A percentile compares a stretch with the other conserved stretches of the same genome.
Evolutionary conservation across 2,329 filamentous ascomycete genomes (phyloP).

Genomic region (Diplocarpon rosae): DNA sequence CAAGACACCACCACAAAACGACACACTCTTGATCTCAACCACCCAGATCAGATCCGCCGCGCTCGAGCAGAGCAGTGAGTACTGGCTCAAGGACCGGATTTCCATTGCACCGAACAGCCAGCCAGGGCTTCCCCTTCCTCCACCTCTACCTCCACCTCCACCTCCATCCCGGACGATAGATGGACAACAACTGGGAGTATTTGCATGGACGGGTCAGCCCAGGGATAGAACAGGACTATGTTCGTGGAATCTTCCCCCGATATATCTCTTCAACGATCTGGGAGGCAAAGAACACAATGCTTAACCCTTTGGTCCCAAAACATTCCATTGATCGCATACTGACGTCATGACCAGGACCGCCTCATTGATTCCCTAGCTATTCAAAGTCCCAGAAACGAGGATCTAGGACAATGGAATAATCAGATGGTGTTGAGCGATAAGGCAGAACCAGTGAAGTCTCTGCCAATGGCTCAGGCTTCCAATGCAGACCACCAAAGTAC

Average conservation of each 20-base stretch:
- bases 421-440: not conserved
- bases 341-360: not conserved
- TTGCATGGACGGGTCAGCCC: conserved; percentile 16
- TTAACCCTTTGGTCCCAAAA: no score
- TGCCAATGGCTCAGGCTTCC: no score
- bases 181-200: conserved; percentile 18
- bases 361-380: conserved; percentile 1
- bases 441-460: not conserved
- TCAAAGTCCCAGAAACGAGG: not conserved
- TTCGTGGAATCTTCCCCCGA: conserved; percentile 5
- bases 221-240: conserved; percentile 12
- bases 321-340: no score
- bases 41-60: no score
- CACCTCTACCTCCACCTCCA: not conserved
- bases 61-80: no score
- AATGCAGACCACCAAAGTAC: no score
- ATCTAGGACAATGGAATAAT: not conserved
- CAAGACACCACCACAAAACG: no score
- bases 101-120: no score
- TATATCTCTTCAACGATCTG: no score
- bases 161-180: conserved; percentile 36
- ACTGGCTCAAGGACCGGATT: no score
- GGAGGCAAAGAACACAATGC: no score
- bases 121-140: not conserved
- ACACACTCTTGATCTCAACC: no score